These are phyloP conservation scores for Yamadazyma jaroonii DNA, from an alignment of 1,139 yeast genomes.

Conservation along the genomic window DNA sequence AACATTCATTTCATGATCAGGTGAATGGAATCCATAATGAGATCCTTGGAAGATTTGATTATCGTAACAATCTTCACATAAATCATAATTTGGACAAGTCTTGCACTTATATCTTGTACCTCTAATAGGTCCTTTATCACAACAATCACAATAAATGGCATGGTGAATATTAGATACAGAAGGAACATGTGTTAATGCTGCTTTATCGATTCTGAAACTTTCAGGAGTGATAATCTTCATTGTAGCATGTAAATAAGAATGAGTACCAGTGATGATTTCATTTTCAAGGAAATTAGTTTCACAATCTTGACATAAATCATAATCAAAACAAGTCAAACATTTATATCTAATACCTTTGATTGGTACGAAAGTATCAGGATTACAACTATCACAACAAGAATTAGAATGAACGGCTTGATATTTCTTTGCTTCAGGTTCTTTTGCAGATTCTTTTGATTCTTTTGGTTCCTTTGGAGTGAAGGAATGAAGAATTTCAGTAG, in stretches of 20 bases:
- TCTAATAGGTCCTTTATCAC: slow-evolving; percentile 31
- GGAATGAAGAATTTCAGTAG: slow-evolving; percentile 10
- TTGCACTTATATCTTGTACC: slow-evolving; percentile 56
- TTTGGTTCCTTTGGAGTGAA: slow-evolving; percentile 1
- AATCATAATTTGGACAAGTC: slow-evolving; percentile 54
- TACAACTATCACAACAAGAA: slow-evolving; percentile 44
- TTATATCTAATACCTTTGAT: slow-evolving; percentile 51
- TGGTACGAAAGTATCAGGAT: slow-evolving; percentile 23
- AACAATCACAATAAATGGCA: slow-evolving; percentile 40
- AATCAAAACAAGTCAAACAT: slow-evolving; percentile 54
- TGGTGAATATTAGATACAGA: slow-evolving; percentile 16
- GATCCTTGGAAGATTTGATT: slow-evolving; percentile 10
- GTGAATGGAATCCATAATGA: slow-evolving; percentile 17
- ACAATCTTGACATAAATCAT: slow-evolving; percentile 56
- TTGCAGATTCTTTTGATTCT: neutral
- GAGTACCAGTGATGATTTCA: slow-evolving; percentile 14
- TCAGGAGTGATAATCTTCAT: slow-evolving; percentile 25
- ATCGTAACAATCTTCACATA: slow-evolving; percentile 51
- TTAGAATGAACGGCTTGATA: slow-evolving; percentile 17
- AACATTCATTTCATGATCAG: slow-evolving; percentile 27
- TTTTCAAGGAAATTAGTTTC: slow-evolving; percentile 22
- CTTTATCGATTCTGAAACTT: slow-evolving; percentile 7
- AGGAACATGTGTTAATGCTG: slow-evolving; percentile 5
- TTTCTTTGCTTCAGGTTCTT: neutral
- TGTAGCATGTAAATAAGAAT: slow-evolving; percentile 30